phyloP scores from a whole-genome alignment of 2,329 filamentous ascomycete species.

The Colletotrichum kahawae region DNA sequence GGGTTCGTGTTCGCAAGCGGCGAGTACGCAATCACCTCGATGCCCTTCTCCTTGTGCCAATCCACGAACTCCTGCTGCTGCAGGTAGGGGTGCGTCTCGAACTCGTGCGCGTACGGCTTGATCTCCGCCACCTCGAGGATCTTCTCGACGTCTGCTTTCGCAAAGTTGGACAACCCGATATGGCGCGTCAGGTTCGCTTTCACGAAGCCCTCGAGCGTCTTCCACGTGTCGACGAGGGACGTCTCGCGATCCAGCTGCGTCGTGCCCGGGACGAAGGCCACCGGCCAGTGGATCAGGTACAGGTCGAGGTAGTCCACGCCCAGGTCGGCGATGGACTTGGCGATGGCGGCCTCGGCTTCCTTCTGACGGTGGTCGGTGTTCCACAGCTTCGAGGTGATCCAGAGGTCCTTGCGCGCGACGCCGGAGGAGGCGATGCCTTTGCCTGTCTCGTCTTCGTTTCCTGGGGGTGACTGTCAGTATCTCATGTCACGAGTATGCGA shows the following conservation, averaged over 20 bases:
- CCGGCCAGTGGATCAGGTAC: conserved; percentile 53
- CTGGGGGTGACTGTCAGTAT: neutral
- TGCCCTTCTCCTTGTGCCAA: conserved; percentile 34
- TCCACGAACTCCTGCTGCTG: conserved; percentile 33
- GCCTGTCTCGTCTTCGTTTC: conserved; percentile 60
- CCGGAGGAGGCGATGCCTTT: conserved; percentile 49
- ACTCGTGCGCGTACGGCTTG: conserved; percentile 28
- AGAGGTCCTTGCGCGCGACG: conserved; percentile 51
- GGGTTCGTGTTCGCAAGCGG: conserved; percentile 38
- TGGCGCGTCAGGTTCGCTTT: conserved; percentile 55
- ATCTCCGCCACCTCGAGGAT: conserved; percentile 21
- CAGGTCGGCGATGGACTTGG: conserved; percentile 51
- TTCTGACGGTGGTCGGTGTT: conserved; percentile 49
- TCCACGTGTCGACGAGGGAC: conserved; percentile 54
- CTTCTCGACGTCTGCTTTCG: conserved; percentile 9
- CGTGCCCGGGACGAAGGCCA: conserved; percentile 36
- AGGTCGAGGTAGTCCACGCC: conserved; percentile 56
- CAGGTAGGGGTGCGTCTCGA: conserved; percentile 65
- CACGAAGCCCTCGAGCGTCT: conserved; percentile 61
- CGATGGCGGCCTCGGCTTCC: conserved; percentile 42
- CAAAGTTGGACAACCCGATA: conserved; percentile 69
- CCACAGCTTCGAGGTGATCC: conserved; percentile 73
- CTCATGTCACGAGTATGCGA: no score
- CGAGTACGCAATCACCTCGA: conserved; percentile 38
- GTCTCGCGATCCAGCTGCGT: conserved; percentile 32